Conservation (phyloP, 768 basidiomycete genomes). For the Mycena rebaudengoi region DNA sequence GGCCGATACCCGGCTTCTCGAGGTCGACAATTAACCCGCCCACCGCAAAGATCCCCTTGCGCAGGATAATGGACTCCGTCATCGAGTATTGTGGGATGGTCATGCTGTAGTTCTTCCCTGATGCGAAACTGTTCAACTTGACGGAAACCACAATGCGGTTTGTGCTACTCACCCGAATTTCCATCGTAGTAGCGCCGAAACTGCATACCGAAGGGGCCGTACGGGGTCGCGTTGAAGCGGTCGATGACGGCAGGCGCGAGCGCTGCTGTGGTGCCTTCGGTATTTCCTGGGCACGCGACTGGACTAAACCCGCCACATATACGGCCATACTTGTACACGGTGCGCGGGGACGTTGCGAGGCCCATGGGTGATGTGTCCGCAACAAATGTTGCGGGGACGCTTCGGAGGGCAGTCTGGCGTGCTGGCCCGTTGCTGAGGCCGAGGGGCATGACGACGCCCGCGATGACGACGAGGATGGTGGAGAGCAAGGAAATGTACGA, state of each 20-base stretch:
- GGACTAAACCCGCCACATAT: constrained; percentile 24
- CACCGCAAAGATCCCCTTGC: constrained; percentile 27
- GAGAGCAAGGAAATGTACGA: constrained; percentile 22
- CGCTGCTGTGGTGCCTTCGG: constrained; percentile 15
- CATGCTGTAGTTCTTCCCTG: constrained; percentile 18
- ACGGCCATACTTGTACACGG: constrained; percentile 25
- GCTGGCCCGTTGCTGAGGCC: constrained; percentile 28
- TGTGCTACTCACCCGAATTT: background rate
- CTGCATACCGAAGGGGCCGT: constrained; percentile 32
- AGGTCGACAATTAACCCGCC: constrained; percentile 31
- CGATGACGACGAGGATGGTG: constrained; percentile 26
- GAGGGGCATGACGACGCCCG: constrained; percentile 30
- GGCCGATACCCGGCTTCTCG: constrained; percentile 28
- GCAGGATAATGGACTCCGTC: constrained; percentile 28
- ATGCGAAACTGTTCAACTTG: no score
- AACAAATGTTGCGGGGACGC: constrained; percentile 18
- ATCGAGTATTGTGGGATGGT: constrained; percentile 1
- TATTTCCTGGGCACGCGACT: constrained; percentile 28
- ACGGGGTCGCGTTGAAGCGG: constrained; percentile 29
- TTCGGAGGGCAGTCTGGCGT: background rate
- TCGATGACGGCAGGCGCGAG: constrained; percentile 23
- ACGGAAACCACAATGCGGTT: background rate
- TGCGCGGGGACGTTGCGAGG: constrained; percentile 29
- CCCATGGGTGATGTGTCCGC: constrained; percentile 30
- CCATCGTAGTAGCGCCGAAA: constrained; percentile 29